Conservation (phyloP, 805 yeast genomes). For the Ogataea pini region DNA sequence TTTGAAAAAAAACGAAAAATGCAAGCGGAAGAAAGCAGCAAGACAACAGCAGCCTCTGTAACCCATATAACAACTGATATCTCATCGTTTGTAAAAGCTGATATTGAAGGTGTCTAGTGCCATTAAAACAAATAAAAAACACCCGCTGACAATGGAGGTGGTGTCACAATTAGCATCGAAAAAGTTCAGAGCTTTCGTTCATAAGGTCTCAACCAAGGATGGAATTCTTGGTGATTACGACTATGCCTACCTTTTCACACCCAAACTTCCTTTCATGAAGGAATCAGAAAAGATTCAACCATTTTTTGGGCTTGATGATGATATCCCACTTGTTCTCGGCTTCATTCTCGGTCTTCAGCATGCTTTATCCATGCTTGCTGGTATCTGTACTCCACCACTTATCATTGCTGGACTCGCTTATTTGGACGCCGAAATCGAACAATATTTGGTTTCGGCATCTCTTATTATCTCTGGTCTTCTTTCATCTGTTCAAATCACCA, state of each 20-base stretch:
- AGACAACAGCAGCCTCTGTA: neutral
- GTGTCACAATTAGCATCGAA: conserved; percentile 10
- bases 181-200: conserved; percentile 4
- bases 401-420: conserved; percentile 67
- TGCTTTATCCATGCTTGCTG: conserved; percentile 87
- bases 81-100: neutral
- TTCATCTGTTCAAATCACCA: conserved; percentile 74
- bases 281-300: conserved; percentile 60
- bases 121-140: neutral
- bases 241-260: conserved; percentile 76
- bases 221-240: conserved; percentile 89
- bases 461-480: conserved; percentile 71
- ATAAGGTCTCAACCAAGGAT: conserved; percentile 60
- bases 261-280: conserved; percentile 68
- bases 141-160: conserved; percentile 1
- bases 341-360: conserved; percentile 84
- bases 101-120: neutral
- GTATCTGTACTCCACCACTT: conserved; percentile 82
- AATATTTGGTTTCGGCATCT: conserved; percentile 71
- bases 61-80: neutral
- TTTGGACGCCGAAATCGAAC: conserved; percentile 47
- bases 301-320: conserved; percentile 77
- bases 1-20: neutral
- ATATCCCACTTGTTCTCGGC: conserved; percentile 80
- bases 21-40: conserved; percentile 4